Evolutionary conservation across 2,329 filamentous ascomycete genomes (phyloP).

Genomic region (Stylonectria norvegica): DNA sequence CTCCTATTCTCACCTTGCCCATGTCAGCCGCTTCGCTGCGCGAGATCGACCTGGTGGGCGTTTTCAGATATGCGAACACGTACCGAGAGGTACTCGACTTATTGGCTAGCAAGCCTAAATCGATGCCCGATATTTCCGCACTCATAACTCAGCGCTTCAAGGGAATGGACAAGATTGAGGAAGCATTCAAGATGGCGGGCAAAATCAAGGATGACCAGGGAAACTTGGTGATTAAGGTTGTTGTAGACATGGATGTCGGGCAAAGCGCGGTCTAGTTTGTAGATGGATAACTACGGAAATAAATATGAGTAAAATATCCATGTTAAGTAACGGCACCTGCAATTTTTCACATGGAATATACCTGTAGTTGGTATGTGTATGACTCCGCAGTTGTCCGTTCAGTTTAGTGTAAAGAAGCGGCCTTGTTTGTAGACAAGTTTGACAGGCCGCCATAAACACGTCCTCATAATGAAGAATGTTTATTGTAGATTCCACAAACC

Average conservation of each 20-base stretch:
- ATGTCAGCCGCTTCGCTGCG: conserved; percentile 65
- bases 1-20: conserved; percentile 65
- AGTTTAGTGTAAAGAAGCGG: too few relatives aligned
- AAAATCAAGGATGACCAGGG: conserved; percentile 67
- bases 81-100: conserved; percentile 58
- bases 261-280: conserved; percentile 14
- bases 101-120: conserved; percentile 30
- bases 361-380: too few relatives aligned
- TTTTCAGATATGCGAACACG: conserved; percentile 73
- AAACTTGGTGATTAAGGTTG: conserved; percentile 71
- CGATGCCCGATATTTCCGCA: conserved; percentile 61
- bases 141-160: conserved; percentile 68
- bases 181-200: conserved; percentile 70
- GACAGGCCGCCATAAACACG: too few relatives aligned
- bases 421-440: too few relatives aligned
- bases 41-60: conserved; percentile 68
- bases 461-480: too few relatives aligned
- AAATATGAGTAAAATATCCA: too few relatives aligned
- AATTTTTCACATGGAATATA: too few relatives aligned
- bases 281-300: too few relatives aligned
- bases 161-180: conserved; percentile 59
- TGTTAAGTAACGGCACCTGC: too few relatives aligned
- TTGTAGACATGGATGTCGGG: conserved; percentile 50
- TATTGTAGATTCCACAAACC: too few relatives aligned
- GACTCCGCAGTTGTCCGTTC: too few relatives aligned